Evolutionary conservation across 331 rosid species (phyloP).

Genomic region (Saraca asoca): DNA sequence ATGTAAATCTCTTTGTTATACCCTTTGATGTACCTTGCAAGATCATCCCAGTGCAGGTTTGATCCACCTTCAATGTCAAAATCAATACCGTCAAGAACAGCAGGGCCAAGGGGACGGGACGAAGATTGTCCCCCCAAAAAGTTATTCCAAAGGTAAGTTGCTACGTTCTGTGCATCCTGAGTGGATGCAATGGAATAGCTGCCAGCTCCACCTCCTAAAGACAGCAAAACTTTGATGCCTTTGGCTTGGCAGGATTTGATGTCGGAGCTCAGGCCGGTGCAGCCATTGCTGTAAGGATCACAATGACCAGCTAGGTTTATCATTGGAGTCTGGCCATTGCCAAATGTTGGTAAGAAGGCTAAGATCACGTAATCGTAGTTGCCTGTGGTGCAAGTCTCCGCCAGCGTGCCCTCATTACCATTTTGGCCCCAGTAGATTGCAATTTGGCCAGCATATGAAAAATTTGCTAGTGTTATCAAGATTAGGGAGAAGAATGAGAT

Average conservation of each 20-base stretch:
- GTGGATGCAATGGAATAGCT: slow-evolving; percentile 25
- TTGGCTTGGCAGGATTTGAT: slow-evolving; percentile 34
- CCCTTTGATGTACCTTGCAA: slow-evolving; percentile 33
- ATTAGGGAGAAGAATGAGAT: slow-evolving; percentile 33
- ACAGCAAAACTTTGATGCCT: slow-evolving; percentile 36
- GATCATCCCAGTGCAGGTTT: slow-evolving; percentile 39
- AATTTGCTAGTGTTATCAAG: slow-evolving; percentile 30
- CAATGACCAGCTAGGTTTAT: slow-evolving; percentile 27
- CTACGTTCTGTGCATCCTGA: slow-evolving; percentile 34
- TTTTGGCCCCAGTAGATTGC: slow-evolving; percentile 47
- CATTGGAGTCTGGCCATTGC: slow-evolving; percentile 30
- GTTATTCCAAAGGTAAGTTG: slow-evolving; percentile 43
- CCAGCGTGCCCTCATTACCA: slow-evolving; percentile 39
- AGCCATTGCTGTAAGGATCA: slow-evolving; percentile 25
- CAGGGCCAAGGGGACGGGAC: slow-evolving; percentile 38
- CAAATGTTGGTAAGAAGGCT: slow-evolving; percentile 45
- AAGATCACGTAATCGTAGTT: slow-evolving; percentile 40
- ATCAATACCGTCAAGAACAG: slow-evolving; percentile 45
- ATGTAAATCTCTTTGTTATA: not conserved
- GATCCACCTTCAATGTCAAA: slow-evolving; percentile 47
- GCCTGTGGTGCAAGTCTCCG: slow-evolving; percentile 40
- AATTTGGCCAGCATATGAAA: slow-evolving; percentile 37
- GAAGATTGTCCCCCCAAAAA: slow-evolving; percentile 38
- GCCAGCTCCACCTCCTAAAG: slow-evolving; percentile 33
- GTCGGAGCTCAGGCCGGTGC: slow-evolving; percentile 30